phyloP scores from a whole-genome alignment of 2,329 filamentous ascomycete species.

The Dothiorella sarmentorum region DNA sequence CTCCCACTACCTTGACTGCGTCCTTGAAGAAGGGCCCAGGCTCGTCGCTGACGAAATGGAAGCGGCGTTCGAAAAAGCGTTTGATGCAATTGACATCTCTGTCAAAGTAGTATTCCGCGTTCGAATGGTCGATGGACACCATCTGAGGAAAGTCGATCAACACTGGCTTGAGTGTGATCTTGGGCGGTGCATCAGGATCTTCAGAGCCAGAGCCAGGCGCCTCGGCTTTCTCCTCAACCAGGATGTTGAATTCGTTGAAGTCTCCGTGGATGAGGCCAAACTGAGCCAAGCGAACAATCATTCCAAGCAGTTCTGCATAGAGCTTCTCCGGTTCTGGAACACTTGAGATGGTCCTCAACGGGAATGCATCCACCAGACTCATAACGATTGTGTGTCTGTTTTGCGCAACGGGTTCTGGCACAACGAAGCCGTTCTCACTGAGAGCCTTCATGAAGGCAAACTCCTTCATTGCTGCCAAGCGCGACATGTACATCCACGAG shows the following conservation, averaged over 20 bases:
- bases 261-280: constrained; percentile 94
- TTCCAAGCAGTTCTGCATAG: constrained; percentile 84
- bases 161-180: constrained; percentile 66
- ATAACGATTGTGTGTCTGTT: constrained; percentile 96
- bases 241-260: constrained; percentile 98
- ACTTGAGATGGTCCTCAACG: constrained; percentile 79
- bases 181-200: constrained; percentile 20
- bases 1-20: constrained; percentile 69
- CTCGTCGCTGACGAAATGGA: constrained; percentile 78
- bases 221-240: constrained; percentile 70
- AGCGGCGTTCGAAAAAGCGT: constrained; percentile 84
- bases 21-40: constrained; percentile 83
- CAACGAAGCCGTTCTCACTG: constrained; percentile 77
- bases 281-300: constrained; percentile 79
- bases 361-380: constrained; percentile 88
- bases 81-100: constrained; percentile 95
- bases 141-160: constrained; percentile 98
- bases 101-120: constrained; percentile 97
- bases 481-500: constrained; percentile 97
- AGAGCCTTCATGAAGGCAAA: constrained; percentile 91
- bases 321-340: constrained; percentile 81
- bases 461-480: constrained; percentile 89
- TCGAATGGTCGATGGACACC: constrained; percentile 89
- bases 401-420: constrained; percentile 83
- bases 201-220: not conserved